Evolutionary conservation across 129 eudicot species (phyloP).

Genomic region (Centrapalus pauciflorus): DNA sequence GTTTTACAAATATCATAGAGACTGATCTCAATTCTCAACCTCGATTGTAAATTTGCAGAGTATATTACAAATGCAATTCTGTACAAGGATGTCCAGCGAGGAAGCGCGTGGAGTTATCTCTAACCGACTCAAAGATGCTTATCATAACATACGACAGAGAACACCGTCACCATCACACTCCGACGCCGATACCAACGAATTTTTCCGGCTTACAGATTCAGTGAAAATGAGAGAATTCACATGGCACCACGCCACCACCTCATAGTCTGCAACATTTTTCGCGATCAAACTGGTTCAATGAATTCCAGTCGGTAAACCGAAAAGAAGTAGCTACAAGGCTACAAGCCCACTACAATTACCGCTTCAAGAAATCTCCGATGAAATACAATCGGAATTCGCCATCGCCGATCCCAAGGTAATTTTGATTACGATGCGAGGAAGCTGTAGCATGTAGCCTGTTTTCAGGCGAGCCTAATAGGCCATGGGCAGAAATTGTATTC

Average conservation of each 20-base stretch:
- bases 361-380: not conserved
- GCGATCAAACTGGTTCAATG: too few species aligned
- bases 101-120: constrained; percentile 62
- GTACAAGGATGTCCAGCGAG: constrained; percentile 76
- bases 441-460: not conserved
- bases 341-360: too few species aligned
- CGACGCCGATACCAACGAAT: constrained; percentile 29
- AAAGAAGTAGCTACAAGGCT: too few species aligned
- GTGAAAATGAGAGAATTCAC: not conserved
- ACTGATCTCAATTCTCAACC: not conserved
- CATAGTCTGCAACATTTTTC: too few species aligned
- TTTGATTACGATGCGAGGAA: not conserved
- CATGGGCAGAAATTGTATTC: not conserved
- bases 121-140: constrained; percentile 69
- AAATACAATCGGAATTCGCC: not conserved
- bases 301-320: too few species aligned
- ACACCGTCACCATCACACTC: constrained; percentile 50
- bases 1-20: not conserved
- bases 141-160: constrained; percentile 81
- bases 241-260: not conserved
- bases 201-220: constrained; percentile 18
- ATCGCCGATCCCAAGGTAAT: not conserved
- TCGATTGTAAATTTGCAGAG: constrained; percentile 48
- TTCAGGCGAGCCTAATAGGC: not conserved
- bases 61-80: constrained; percentile 75